Percentiles rank a stretch among this genome's conserved stretches.
phyloP scores from a whole-genome alignment of 257 asterid genomes.

The Solanum pinnatisectum region DNA sequence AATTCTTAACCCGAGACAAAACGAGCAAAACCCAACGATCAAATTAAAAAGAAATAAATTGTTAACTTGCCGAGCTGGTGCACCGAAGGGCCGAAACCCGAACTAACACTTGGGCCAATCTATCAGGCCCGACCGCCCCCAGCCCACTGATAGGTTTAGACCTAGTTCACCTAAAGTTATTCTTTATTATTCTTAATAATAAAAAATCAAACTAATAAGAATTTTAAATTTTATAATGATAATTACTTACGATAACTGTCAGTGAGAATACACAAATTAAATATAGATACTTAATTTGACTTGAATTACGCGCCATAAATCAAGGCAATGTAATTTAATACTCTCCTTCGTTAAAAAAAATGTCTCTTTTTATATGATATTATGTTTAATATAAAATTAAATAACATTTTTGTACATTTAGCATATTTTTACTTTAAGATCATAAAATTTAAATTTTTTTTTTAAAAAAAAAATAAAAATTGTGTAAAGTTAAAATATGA shows the following conservation, averaged over 20 bases:
- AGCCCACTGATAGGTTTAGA: not conserved
- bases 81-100: not conserved
- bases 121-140: not conserved
- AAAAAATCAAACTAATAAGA: not conserved
- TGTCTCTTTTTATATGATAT: no score
- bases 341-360: not conserved
- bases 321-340: not conserved
- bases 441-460: not conserved
- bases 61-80: not conserved
- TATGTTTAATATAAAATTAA: not conserved
- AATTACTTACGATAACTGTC: not conserved
- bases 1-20: no score
- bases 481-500: not conserved
- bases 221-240: not conserved
- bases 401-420: accelerated
- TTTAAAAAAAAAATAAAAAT: no score
- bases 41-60: no score
- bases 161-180: not conserved
- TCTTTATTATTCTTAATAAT: not conserved
- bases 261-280: not conserved
- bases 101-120: not conserved
- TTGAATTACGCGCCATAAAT: not conserved
- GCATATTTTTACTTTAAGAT: not conserved
- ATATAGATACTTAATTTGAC: not conserved
- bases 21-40: no score